These are phyloP conservation scores for Scenedesmus sp. DNA, from an alignment of 163 green algal species.

Conservation along the genomic window DNA sequence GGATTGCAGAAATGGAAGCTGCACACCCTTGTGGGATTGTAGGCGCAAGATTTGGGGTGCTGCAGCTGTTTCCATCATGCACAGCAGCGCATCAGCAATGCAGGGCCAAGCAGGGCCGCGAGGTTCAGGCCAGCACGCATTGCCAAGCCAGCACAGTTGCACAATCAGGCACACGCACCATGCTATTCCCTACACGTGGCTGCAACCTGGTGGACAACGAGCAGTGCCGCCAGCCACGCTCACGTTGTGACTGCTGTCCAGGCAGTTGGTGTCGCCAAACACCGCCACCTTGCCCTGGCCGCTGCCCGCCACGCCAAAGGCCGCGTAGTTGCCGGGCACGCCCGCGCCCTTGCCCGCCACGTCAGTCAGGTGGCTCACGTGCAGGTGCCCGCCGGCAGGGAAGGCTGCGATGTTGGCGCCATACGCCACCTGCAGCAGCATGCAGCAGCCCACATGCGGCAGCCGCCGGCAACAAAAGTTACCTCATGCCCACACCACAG, in stretches of 20 bases:
- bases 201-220: neutral
- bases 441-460: neutral
- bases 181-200: too few species aligned
- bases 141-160: too few species aligned
- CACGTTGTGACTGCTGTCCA: slow-evolving; percentile 67
- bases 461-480: too few species aligned
- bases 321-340: slow-evolving; percentile 36
- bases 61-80: neutral
- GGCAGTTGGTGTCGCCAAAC: slow-evolving; percentile 68
- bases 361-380: slow-evolving; percentile 38
- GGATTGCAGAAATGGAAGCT: too few species aligned
- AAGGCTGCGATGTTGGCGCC: slow-evolving; percentile 60
- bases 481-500: too few species aligned
- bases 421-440: slow-evolving; percentile 42
- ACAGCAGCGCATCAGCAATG: neutral
- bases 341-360: slow-evolving; percentile 25
- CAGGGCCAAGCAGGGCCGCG: neutral
- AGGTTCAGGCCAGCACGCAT: neutral
- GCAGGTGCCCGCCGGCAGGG: slow-evolving; percentile 53
- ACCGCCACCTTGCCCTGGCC: slow-evolving; percentile 62
- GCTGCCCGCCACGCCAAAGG: slow-evolving; percentile 50
- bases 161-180: too few species aligned
- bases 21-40: too few species aligned
- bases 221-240: neutral
- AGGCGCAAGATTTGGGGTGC: neutral